A percentile compares a stretch with the other conserved stretches of the same genome.
Conservation (phyloP, 306 rosid genomes). For the Senna siamea region DNA sequence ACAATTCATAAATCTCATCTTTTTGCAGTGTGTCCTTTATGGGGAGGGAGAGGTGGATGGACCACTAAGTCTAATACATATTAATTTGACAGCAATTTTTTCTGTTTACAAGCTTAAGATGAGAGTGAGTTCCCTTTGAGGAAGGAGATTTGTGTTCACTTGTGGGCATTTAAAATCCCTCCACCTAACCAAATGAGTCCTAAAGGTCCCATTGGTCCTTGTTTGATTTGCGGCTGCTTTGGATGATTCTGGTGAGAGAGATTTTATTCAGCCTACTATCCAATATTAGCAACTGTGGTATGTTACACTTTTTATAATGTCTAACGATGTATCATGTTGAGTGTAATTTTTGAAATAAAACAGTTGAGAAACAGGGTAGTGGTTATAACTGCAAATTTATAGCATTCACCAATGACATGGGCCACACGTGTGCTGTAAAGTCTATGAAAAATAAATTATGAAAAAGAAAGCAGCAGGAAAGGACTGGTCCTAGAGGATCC, state of each 20-base stretch:
- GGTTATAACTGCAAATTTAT: too few relatives aligned
- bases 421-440: too few relatives aligned
- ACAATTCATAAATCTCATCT: conserved; percentile 48
- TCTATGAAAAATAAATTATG: too few relatives aligned
- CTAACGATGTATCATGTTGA: too few relatives aligned
- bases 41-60: conserved; percentile 20
- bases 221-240: conserved; percentile 35
- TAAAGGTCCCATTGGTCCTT: conserved; percentile 45
- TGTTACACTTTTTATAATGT: too few relatives aligned
- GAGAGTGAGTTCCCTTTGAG: conserved; percentile 15
- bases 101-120: not conserved
- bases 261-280: too few relatives aligned
- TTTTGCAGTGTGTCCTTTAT: conserved; percentile 28
- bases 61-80: conserved; percentile 33
- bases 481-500: too few relatives aligned
- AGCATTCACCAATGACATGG: too few relatives aligned
- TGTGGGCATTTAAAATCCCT: conserved; percentile 41
- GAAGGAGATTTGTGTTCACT: conserved; percentile 28
- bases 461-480: too few relatives aligned
- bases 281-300: too few relatives aligned
- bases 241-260: not conserved
- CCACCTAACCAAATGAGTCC: conserved; percentile 39
- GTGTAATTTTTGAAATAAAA: too few relatives aligned
- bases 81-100: conserved; percentile 2
- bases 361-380: too few relatives aligned